These are phyloP conservation scores for Hyaloscypha variabilis DNA, from an alignment of 495 filamentous ascomycete genomes.

Conservation along the genomic window DNA sequence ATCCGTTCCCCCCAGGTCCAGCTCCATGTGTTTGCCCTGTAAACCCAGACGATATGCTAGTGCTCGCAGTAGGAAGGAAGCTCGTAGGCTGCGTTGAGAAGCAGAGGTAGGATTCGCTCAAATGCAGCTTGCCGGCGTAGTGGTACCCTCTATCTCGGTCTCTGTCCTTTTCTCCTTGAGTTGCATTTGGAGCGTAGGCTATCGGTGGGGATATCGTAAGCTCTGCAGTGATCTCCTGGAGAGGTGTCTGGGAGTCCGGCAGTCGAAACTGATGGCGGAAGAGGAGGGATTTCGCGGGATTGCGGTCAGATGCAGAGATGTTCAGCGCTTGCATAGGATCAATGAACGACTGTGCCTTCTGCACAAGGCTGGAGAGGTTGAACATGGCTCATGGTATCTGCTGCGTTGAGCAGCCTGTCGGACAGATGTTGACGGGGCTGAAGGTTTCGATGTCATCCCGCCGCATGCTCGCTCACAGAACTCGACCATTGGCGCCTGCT, in stretches of 20 bases:
- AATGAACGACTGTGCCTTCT: conserved; percentile 94
- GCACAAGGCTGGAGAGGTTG: conserved; percentile 83
- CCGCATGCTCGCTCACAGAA: neutral
- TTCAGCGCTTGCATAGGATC: conserved; percentile 74
- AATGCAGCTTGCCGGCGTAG: conserved; percentile 90
- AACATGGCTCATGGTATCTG: conserved; percentile 59
- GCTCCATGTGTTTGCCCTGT: conserved; percentile 88
- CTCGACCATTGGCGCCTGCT: neutral
- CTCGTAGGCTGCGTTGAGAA: conserved; percentile 93
- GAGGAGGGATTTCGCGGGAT: conserved; percentile 86
- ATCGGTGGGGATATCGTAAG: conserved; percentile 75
- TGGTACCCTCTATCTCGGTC: conserved; percentile 70
- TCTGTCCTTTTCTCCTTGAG: conserved; percentile 62
- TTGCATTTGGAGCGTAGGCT: conserved; percentile 44
- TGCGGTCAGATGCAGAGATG: conserved; percentile 67
- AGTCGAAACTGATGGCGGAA: conserved; percentile 97
- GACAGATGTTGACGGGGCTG: neutral
- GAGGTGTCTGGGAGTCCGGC: conserved; percentile 84
- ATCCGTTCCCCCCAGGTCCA: conserved; percentile 94
- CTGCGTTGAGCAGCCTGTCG: conserved; percentile 16
- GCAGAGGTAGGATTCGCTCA: conserved; percentile 92
- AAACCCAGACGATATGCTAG: conserved; percentile 73
- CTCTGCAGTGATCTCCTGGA: conserved; percentile 95
- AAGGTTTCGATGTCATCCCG: neutral
- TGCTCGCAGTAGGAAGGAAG: conserved; percentile 77